phyloP scores from a whole-genome alignment of 805 yeast species.

The Cyberlindnera meyerae region DNA sequence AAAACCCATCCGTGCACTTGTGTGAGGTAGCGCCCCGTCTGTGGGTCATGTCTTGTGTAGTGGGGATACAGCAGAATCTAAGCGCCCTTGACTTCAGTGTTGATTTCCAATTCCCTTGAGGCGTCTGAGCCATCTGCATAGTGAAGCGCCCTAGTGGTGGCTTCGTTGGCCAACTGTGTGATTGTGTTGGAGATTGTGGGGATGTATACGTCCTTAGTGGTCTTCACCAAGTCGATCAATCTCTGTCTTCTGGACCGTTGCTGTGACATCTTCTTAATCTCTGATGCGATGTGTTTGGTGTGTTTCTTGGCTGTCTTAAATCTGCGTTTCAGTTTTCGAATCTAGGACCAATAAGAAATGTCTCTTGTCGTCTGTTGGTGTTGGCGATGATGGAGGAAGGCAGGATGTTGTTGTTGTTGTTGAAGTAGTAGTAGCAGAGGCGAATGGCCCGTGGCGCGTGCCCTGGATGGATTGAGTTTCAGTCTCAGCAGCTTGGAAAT shows the following conservation, averaged over 20 bases:
- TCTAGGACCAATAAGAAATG: conserved; percentile 3
- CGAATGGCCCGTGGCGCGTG: conserved; percentile 8
- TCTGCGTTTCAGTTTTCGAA: conserved; percentile 4
- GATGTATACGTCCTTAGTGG: conserved; percentile 54
- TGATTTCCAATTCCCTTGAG: conserved; percentile 1
- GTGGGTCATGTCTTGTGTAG: conserved; percentile 36
- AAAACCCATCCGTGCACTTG: conserved; percentile 68
- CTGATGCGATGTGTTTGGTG: background rate
- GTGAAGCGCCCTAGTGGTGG: conserved; percentile 25
- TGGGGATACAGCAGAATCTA: conserved; percentile 57
- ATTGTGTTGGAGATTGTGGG: conserved; percentile 46
- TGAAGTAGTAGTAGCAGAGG: too few relatives aligned
- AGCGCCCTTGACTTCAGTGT: conserved; percentile 44
- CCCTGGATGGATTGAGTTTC: background rate
- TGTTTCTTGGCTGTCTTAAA: background rate
- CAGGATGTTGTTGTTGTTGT: too few relatives aligned
- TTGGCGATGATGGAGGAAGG: background rate
- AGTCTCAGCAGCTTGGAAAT: conserved; percentile 4
- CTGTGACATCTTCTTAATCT: background rate
- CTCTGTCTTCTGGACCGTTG: conserved; percentile 37
- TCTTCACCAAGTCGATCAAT: conserved; percentile 45
- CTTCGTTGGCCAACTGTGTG: conserved; percentile 44
- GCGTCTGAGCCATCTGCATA: conserved; percentile 8
- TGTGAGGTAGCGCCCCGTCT: conserved; percentile 40
- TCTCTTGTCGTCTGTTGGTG: background rate